A percentile compares a stretch with the other conserved stretches of the same genome.
Conservation (phyloP, 2,329 filamentous ascomycete genomes). For the Periconia macrospinosa region DNA sequence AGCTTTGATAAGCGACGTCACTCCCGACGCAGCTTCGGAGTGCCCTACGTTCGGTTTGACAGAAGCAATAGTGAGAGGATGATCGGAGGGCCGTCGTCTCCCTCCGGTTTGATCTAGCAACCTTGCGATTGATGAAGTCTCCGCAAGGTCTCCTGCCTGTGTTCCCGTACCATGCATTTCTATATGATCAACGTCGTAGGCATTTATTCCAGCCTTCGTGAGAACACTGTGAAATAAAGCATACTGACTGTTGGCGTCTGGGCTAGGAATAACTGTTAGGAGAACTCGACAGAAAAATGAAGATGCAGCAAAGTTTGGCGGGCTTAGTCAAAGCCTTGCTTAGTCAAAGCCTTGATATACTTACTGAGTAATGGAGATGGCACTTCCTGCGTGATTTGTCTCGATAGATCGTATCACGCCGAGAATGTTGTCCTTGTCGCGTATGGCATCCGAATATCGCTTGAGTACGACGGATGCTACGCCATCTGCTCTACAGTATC, state of each 20-base stretch:
- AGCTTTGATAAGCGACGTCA: constrained; percentile 35
- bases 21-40: constrained; percentile 37
- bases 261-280: too few species aligned
- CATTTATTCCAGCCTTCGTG: constrained; percentile 40
- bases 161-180: constrained; percentile 39
- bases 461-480: constrained; percentile 35
- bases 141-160: constrained; percentile 28
- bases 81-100: neutral
- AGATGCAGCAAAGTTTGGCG: too few species aligned
- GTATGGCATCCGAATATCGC: constrained; percentile 34
- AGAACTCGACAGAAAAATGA: too few species aligned
- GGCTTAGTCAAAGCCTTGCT: too few species aligned
- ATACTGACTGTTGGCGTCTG: constrained; percentile 26
- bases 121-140: constrained; percentile 20
- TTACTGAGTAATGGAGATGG: constrained; percentile 33
- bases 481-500: constrained; percentile 39
- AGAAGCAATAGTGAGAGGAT: constrained; percentile 26
- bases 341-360: too few species aligned
- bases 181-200: constrained; percentile 29
- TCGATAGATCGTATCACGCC: constrained; percentile 35
- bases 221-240: constrained; percentile 16
- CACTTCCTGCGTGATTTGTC: constrained; percentile 39
- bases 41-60: constrained; percentile 43
- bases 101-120: constrained; percentile 14
- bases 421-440: constrained; percentile 35